Base-by-base conservation (phyloP, 2,329 filamentous ascomycete species). In the Neurospora crassa region DNA sequence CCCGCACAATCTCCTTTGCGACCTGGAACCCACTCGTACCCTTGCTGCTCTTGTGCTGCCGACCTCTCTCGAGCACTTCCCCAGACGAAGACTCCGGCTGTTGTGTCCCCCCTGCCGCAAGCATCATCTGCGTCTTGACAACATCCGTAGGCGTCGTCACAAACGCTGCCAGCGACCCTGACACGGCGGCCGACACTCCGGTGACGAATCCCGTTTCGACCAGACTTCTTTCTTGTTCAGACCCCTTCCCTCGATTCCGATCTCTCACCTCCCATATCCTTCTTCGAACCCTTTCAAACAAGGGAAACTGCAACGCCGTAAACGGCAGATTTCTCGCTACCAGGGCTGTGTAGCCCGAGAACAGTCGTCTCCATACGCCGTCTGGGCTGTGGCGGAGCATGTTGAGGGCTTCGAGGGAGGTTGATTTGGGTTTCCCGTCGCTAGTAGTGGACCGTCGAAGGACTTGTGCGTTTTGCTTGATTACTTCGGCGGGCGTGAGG, bases 381-480 rank as follows among this genome's bases (percentile, higher is more conserved):
- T 90, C 76, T 81, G 86, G 84, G 72, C 78, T 88, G 3, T 71
- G 68, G 34, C 72, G 74, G 80, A 80, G 79, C 80, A 83, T 84
- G 71, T 79, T 82, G 74, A 88, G 79, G 0, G 84, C 84, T 71
- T 81, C 80, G n/a, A 87, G 76, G 0, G 85, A 87, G 0, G 84
- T 84, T n/a, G 77, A 79, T 70, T 72, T 70, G 42, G 42, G 42
- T 37, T 37, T 37, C 34, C 34, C 7, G 34, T 8, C 34, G 42
- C 42, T 18, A 18, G 70, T 68, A 10, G 68, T 41, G 42, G 77
- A 76, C 71, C 45, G 74, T 18, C 73, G 77, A 41, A 96, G 84
- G 87, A 97, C 94, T 80, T 97, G 94, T 0, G 94, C 93, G 80
- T 97, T 97, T 79, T 97, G 94, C 82, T 97, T 97, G 74, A 97